Evolutionary conservation across 2,329 filamentous ascomycete genomes (phyloP), one percentile per base, ranked within the genome.

Genomic region (Xylaria sp.): DNA sequence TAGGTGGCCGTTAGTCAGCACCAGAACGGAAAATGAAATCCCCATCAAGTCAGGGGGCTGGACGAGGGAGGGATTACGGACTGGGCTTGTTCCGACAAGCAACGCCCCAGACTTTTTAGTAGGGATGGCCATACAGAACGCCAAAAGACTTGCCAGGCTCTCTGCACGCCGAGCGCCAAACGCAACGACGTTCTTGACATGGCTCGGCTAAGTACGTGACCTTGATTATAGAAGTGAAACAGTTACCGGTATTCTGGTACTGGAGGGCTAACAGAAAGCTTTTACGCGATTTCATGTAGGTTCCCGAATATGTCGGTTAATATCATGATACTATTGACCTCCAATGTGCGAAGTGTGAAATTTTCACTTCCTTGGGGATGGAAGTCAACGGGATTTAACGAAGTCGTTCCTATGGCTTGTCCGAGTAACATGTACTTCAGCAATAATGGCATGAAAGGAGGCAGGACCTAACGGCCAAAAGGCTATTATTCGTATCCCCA

Each of bases 181-280:
- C 69, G 66, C 65, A 72, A 71, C 68, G 65, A 66, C 68, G 66
- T 71, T 72, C 69, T 66, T 70, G 60, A 68, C 69, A 74, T 67
- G 71, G 65, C 61, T 74, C 71, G 70, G 70, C 60, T 72, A 66
- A 57, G 60, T 74, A 70, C 70, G 67, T 75, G 68, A 74, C 68
- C 64, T 71, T 71, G 69, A 71, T 72, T 61, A 66, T 72, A 62
- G 60, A 60, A 63, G 72, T 77, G 74, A 68, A 73, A 75, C 73
- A 71, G 69, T 74, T 76, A 75, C 75, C 75, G 64, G 66, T 54
- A 58, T 71, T 44, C 72, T 75, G 75, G 75, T 70, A 73, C 70
- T 63, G 42, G 66, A 63, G 62, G 71, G 54, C 71, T 69, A 72
- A 71, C 72, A 42, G 63, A 68, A 72, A 63, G 68, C 55, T 23